Conservation (phyloP, 2,329 filamentous ascomycete species). For the Trematosphaeria pertusa region DNA sequence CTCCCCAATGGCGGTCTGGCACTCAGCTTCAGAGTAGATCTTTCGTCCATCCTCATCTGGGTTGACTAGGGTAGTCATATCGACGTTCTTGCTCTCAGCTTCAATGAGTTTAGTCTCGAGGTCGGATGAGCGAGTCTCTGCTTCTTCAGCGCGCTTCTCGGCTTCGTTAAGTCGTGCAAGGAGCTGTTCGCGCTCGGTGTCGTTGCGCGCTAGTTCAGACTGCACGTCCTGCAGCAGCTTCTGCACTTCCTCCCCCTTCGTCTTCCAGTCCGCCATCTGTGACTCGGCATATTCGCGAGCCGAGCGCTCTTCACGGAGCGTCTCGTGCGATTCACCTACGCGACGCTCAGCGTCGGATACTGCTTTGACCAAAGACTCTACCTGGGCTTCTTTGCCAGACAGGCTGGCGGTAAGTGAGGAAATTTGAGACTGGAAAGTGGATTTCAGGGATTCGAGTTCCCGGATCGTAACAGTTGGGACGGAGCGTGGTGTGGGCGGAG, state of each 20-base stretch:
- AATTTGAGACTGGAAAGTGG: slow-evolving; percentile 87
- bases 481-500: slow-evolving; percentile 88
- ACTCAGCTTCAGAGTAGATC: slow-evolving; percentile 50
- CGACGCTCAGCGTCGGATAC: slow-evolving; percentile 90
- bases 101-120: slow-evolving; percentile 59
- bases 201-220: slow-evolving; percentile 78
- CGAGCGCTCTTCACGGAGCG: slow-evolving; percentile 77
- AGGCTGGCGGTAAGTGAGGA: slow-evolving; percentile 92
- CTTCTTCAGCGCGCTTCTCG: slow-evolving; percentile 75
- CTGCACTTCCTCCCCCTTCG: slow-evolving; percentile 85
- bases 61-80: slow-evolving; percentile 65
- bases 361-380: slow-evolving; percentile 83
- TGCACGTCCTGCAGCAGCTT: slow-evolving; percentile 78
- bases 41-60: slow-evolving; percentile 47
- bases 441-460: slow-evolving; percentile 92
- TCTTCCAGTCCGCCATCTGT: slow-evolving; percentile 85
- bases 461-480: slow-evolving; percentile 89
- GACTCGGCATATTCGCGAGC: slow-evolving; percentile 73
- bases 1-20: slow-evolving; percentile 79
- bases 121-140: slow-evolving; percentile 77
- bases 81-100: slow-evolving; percentile 73
- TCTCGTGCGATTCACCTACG: slow-evolving; percentile 84
- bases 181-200: slow-evolving; percentile 82
- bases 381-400: slow-evolving; percentile 91
- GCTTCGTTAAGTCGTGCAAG: slow-evolving; percentile 75